phyloP scores from a whole-genome alignment of 108 stramenopile species.

The Discostella stelligeroides region DNA sequence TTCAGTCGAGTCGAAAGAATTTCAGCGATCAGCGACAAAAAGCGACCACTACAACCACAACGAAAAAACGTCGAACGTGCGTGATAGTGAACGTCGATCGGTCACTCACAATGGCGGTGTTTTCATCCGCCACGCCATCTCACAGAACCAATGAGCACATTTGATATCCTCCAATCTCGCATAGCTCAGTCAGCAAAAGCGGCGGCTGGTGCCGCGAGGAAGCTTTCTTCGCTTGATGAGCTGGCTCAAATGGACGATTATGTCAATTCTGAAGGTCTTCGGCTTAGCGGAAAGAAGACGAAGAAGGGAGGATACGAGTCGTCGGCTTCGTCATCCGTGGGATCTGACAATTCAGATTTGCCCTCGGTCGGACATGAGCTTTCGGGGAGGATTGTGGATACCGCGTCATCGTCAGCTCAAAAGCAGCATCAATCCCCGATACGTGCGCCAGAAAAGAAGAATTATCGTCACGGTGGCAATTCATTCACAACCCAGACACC shows the following conservation, averaged over 20 bases:
- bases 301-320: too few relatives aligned
- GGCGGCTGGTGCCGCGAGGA: conserved; percentile 32
- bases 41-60: too few relatives aligned
- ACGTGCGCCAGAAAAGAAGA: background rate
- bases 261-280: conserved; percentile 40
- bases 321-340: conserved; percentile 7
- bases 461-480: background rate
- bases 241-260: conserved; percentile 51
- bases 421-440: background rate
- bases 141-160: conserved; percentile 24
- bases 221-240: conserved; percentile 49
- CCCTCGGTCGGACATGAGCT: conserved; percentile 25
- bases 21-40: too few relatives aligned
- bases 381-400: conserved; percentile 30
- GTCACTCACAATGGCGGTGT: too few relatives aligned
- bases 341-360: conserved; percentile 5
- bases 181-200: conserved; percentile 39
- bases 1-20: too few relatives aligned
- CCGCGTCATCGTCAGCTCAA: conserved; percentile 29
- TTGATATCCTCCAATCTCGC: conserved; percentile 27
- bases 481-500: background rate
- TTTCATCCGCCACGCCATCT: too few relatives aligned
- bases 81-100: too few relatives aligned
- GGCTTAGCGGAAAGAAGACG: conserved; percentile 31
- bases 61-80: too few relatives aligned